These are phyloP conservation scores for Tylopilus sp. DNA, from an alignment of 768 basidiomycete genomes.

Conservation along the genomic window DNA sequence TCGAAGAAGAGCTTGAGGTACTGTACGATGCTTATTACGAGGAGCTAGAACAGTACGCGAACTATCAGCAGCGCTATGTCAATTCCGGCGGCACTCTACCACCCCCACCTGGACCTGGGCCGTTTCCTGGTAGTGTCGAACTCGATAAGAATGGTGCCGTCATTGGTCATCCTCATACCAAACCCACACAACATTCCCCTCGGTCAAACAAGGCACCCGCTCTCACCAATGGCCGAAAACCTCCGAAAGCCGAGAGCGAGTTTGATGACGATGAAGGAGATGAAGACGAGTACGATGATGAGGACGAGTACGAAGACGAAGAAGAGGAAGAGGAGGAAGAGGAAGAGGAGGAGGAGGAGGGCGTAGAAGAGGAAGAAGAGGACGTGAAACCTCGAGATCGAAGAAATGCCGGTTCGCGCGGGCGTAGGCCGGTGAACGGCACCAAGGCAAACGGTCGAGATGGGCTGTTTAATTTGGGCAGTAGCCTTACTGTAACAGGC, in stretches of 20 bases:
- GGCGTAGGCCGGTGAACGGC: constrained; percentile 41
- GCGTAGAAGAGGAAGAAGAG: constrained; percentile 56
- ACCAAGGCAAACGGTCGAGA: constrained; percentile 49
- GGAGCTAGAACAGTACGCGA: constrained; percentile 99
- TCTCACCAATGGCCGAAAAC: constrained; percentile 38
- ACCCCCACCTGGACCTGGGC: constrained; percentile 93
- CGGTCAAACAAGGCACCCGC: constrained; percentile 34
- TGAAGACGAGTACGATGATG: constrained; percentile 50
- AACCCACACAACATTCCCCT: constrained; percentile 36
- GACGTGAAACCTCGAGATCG: constrained; percentile 44
- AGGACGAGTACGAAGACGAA: constrained; percentile 54
- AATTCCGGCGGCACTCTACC: constrained; percentile 85
- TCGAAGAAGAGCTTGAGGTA: constrained; percentile 99
- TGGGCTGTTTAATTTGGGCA: constrained; percentile 78
- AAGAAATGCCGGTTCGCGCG: constrained; percentile 33
- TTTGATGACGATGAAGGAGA: constrained; percentile 65
- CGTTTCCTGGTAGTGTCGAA: constrained; percentile 97
- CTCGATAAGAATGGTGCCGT: constrained; percentile 87
- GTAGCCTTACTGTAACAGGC: constrained; percentile 80
- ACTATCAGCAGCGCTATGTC: constrained; percentile 94
- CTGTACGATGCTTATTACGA: constrained; percentile 99
- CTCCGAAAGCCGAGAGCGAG: constrained; percentile 55
- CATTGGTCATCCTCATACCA: constrained; percentile 38
- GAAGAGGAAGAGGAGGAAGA: constrained; percentile 70
- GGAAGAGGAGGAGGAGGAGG: constrained; percentile 68